Base-by-base conservation (phyloP, 345 rosid species). In the Conringia planisiliqua region DNA sequence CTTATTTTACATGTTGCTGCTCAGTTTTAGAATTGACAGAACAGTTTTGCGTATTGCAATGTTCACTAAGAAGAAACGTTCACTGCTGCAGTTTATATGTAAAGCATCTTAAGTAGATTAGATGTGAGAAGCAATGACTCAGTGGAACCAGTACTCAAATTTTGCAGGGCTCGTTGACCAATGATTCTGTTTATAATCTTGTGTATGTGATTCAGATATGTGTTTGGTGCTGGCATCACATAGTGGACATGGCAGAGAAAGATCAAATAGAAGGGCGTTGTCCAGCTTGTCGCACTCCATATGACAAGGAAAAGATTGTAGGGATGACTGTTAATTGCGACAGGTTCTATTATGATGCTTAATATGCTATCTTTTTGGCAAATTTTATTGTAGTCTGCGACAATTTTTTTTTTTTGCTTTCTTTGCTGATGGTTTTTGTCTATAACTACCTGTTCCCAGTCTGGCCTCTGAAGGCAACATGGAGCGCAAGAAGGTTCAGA, bases 151-250 rank as follows among this genome's bases (percentile, higher is more conserved):
- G 5, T 8, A 14, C 29, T 33, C 10, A 20, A 17, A 27, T 38
- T 48, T 39, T 48, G 14, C 52, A 67, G 11, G 62, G 43, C 35
- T 29, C 55, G 3, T 67, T 48, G 66, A 20, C 24, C 43, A 36
- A 4, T 18, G 20, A 32, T 36, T 71, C 39, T 57, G 46, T 47
- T 70, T 36, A 56, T 27, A 20, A 18, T 63, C 26, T 56, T 56
- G 10, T 63, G 46, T 48, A 20, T 65, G 30, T 27, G 40, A 4
- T 66, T 36, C 79, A 90, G 98, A 81, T 93, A 65, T 93, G 98
- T 85, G 93, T 93, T 67, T 93, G 98, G 98, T 93, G 98, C 63
- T 93, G 98, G 98, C 89, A 93, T 82, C 96, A 93, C 68, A 75
- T 93, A 22, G 86, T 89, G 89, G 93, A 93, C 66, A 89, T 93